Evolutionary conservation across 129 eudicot genomes (phyloP).

Genomic region (Saussurea involucrata): DNA sequence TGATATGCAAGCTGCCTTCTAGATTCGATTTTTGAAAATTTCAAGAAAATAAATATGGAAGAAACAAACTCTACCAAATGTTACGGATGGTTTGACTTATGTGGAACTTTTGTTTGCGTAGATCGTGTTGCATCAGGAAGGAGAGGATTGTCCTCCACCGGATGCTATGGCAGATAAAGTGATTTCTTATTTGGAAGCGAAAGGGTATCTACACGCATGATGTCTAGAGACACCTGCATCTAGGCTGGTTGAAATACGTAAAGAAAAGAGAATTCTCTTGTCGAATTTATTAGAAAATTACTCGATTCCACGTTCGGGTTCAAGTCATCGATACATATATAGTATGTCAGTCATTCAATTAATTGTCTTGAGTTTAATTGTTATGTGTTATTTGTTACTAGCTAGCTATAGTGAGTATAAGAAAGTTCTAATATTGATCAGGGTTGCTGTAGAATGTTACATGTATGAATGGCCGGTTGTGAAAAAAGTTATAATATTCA

Average conservation of each 20-base stretch:
- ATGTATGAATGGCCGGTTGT: background rate
- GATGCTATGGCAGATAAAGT: constrained; percentile 62
- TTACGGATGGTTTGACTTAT: background rate
- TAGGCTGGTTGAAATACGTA: background rate
- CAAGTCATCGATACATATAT: background rate
- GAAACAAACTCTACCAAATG: background rate
- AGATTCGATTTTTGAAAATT: background rate
- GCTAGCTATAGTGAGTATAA: background rate
- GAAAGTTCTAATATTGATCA: background rate
- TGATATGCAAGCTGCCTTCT: background rate
- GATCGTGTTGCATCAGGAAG: constrained; percentile 67
- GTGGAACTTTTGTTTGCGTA: constrained; percentile 24
- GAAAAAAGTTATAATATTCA: background rate
- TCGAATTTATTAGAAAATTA: constrained; percentile 29
- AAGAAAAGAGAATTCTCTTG: background rate
- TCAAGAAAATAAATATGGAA: background rate
- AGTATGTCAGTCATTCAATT: background rate
- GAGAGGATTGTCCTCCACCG: constrained; percentile 55
- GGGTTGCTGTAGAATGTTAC: background rate
- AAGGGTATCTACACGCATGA: constrained; percentile 72
- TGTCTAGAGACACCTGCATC: background rate
- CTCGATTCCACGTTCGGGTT: constrained; percentile 28
- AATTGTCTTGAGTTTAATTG: too few relatives aligned
- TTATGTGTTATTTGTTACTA: constrained; percentile 1
- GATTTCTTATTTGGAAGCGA: constrained; percentile 62